Conservation (phyloP, 169 alveolate species). For the Eimeria praecox region DNA sequence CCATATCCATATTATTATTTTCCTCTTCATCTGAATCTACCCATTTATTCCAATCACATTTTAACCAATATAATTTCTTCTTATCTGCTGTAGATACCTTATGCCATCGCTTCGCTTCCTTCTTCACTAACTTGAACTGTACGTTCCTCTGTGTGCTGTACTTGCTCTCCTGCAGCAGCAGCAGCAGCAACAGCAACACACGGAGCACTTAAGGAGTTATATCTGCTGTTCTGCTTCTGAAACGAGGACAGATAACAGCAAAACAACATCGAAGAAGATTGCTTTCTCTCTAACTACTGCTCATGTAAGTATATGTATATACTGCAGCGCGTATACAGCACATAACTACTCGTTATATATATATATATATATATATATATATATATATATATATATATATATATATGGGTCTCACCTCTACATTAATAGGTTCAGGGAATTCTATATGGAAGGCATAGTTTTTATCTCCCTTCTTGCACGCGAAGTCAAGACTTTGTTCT, state of each 20-base stretch:
- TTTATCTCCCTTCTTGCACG: constrained; percentile 47
- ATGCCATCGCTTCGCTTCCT: constrained; percentile 82
- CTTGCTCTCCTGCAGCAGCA: constrained; percentile 75
- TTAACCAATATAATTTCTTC: constrained; percentile 72
- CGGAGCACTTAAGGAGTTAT: too few relatives aligned
- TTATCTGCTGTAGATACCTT: not conserved
- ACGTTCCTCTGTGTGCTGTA: constrained; percentile 80
- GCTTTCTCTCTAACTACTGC: too few relatives aligned
- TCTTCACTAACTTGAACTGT: constrained; percentile 81
- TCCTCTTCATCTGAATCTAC: constrained; percentile 84
- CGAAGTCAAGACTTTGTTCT: constrained; percentile 60
- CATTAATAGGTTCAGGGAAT: constrained; percentile 74
- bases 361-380: too few relatives aligned
- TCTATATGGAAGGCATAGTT: constrained; percentile 69
- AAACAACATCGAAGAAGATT: too few relatives aligned
- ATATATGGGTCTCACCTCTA: constrained; percentile 79
- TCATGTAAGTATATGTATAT: too few relatives aligned
- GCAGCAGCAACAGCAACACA: not conserved
- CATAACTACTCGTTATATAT: too few relatives aligned
- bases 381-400: too few relatives aligned
- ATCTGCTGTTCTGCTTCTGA: too few relatives aligned
- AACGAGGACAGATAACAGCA: too few relatives aligned
- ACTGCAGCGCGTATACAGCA: too few relatives aligned
- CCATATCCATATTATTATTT: constrained; percentile 68
- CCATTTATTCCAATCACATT: constrained; percentile 85